phyloP scores from a whole-genome alignment of 345 rosid species.

The Bruguiera sexangula region DNA sequence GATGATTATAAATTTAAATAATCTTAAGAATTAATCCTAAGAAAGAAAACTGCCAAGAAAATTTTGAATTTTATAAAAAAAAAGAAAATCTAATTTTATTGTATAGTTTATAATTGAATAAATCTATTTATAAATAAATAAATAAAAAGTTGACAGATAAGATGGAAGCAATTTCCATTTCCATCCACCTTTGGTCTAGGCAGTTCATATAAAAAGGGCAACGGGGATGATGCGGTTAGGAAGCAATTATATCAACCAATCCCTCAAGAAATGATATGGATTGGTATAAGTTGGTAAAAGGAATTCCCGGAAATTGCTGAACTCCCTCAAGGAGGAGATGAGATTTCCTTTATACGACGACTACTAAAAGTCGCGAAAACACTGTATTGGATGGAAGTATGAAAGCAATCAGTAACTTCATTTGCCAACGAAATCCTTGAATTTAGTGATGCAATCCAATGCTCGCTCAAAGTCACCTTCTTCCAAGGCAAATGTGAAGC shows the following conservation, averaged over 20 bases:
- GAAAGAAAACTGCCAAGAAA: too few relatives aligned
- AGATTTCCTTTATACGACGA: background rate
- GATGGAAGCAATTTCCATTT: too few relatives aligned
- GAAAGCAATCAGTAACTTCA: conserved; percentile 1
- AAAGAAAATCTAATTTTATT: too few relatives aligned
- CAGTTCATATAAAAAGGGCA: background rate
- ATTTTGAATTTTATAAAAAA: too few relatives aligned
- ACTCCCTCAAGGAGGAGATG: background rate
- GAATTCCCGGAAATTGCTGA: background rate
- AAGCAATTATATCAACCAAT: background rate
- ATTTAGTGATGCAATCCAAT: conserved; percentile 55
- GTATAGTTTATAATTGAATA: too few relatives aligned
- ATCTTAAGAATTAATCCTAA: too few relatives aligned
- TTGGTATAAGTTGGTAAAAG: background rate
- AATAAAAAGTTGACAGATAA: too few relatives aligned
- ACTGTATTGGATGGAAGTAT: background rate
- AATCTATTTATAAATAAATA: too few relatives aligned
- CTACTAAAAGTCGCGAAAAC: conserved; percentile 1
- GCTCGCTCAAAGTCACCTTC: conserved; percentile 69
- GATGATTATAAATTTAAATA: too few relatives aligned
- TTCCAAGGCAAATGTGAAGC: conserved; percentile 73
- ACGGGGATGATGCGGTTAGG: background rate
- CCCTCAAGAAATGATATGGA: background rate
- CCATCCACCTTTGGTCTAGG: background rate
- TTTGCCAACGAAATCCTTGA: conserved; percentile 35